Base-by-base conservation (phyloP, 1,284 basidiomycete genomes). In the Ceratobasidium papillatum region DNA sequence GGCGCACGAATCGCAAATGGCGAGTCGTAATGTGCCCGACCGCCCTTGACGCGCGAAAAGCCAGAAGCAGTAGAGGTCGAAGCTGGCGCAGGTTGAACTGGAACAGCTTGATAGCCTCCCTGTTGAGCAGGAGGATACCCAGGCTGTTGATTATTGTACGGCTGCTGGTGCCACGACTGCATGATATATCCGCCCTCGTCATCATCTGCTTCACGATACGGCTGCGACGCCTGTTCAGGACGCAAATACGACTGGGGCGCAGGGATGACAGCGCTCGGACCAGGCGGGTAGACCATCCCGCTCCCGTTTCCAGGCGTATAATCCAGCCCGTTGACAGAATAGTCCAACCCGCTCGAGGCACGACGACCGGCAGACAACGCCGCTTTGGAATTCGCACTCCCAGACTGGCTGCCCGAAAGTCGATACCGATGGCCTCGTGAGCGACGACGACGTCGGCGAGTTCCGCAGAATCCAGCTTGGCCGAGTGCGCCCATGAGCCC, bases 401-500 rank as follows among this genome's bases (percentile, higher is more conserved):
- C 74, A 65, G 66, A 68, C n/a, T 51, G 32, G 43, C 59, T 71
- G 49, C 66, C 43, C 30, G 74, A 74, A 25, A 75, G 75, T 34
- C 64, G 34, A 45, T 76, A 71, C 27, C 78, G 74, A 32, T 47
- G 59, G 11, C 64, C 73, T 34, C 75, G 66, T 19, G 49, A 54
- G n/a, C 82, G 83, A 41, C 82, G 80, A 61, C 85, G 83, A 75
- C 86, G 84, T 30, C n/a, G 36, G 56, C 88, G 87, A 17, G 87
- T 82, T 0, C 91, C 89, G 80, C 91, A 93, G 78, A 91, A 94
- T 11, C 92, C 91, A 9, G 93, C 82, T 25, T 92, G 84, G 38
- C 90, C 89, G 75, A 93, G 87, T 7, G 91, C 93, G 32, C 95
- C 95, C n/a, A 95, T 83, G 38, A 98, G 85, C 27, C 95, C 95